phyloP scores from a whole-genome alignment of 2,329 filamentous ascomycete species.

The Phialophora verrucosa region DNA sequence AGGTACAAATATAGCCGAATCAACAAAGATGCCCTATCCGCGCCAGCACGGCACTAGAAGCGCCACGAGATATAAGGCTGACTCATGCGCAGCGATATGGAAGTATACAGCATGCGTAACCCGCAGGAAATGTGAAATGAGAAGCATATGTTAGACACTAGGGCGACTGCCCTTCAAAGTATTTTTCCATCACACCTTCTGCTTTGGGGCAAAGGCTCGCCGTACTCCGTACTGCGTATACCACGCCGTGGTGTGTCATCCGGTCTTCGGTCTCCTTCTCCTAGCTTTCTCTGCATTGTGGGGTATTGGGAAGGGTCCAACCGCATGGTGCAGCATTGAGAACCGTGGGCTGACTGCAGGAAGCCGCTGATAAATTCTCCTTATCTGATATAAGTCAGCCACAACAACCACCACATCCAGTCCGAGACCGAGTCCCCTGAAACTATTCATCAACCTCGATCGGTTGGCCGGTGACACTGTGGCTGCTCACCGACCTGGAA shows the following conservation, averaged over 20 bases:
- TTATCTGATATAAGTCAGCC: conserved; percentile 14
- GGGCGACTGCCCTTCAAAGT: background rate
- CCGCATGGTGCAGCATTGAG: no score
- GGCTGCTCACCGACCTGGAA: background rate
- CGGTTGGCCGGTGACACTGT: background rate
- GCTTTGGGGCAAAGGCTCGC: no score
- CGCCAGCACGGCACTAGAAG: background rate
- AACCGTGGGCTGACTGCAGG: background rate
- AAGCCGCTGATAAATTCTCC: conserved; percentile 8
- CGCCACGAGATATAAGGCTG: background rate
- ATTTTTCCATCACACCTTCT: background rate
- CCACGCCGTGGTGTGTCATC: no score
- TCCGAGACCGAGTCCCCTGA: conserved; percentile 1
- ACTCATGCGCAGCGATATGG: background rate
- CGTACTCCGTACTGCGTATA: no score
- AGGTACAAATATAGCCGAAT: background rate
- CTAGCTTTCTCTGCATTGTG: no score
- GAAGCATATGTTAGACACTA: background rate
- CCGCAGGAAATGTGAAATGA: background rate
- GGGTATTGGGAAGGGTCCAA: no score
- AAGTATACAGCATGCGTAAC: background rate
- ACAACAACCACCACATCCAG: background rate
- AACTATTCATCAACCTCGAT: background rate
- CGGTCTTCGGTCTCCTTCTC: no score
- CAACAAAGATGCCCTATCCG: background rate